phyloP scores from a whole-genome alignment of 2,329 filamentous ascomycete species.

The Amauroascus niger region DNA sequence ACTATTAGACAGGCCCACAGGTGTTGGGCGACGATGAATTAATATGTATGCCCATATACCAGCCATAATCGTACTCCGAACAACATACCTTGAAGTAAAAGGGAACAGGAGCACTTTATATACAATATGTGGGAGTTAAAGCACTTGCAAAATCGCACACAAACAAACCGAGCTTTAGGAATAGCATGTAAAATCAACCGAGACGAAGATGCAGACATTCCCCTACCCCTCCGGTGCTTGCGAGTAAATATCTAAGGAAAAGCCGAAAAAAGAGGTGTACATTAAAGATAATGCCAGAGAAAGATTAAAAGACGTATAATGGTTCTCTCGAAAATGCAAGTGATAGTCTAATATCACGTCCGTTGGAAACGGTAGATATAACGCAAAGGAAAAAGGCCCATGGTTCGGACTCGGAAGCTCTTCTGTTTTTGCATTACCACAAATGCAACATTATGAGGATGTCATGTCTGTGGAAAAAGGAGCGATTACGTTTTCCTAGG shows the following conservation, averaged over 20 bases:
- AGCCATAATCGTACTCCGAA: too few species aligned
- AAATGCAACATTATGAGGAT: conserved; percentile 44
- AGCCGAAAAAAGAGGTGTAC: background rate
- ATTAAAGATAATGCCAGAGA: background rate
- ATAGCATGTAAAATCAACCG: too few species aligned
- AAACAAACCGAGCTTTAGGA: too few species aligned
- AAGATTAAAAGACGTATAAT: background rate
- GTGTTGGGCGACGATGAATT: too few species aligned
- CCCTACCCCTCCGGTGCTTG: too few species aligned
- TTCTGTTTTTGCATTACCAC: conserved; percentile 9
- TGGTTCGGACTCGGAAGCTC: too few species aligned
- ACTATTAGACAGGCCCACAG: too few species aligned
- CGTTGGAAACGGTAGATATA: background rate
- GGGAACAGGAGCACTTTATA: too few species aligned
- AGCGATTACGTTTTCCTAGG: conserved; percentile 66
- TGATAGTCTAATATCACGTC: background rate
- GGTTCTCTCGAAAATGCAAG: background rate
- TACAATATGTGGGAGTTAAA: too few species aligned
- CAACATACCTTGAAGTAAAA: too few species aligned
- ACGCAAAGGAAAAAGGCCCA: background rate
- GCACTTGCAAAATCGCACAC: background rate
- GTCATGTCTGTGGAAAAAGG: conserved; percentile 66
- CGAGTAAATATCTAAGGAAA: background rate
- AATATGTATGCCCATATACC: too few species aligned
- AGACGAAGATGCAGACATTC: too few species aligned